phyloP scores from a whole-genome alignment of 2,329 filamentous ascomycete species.

The Ophiostoma populinum region DNA sequence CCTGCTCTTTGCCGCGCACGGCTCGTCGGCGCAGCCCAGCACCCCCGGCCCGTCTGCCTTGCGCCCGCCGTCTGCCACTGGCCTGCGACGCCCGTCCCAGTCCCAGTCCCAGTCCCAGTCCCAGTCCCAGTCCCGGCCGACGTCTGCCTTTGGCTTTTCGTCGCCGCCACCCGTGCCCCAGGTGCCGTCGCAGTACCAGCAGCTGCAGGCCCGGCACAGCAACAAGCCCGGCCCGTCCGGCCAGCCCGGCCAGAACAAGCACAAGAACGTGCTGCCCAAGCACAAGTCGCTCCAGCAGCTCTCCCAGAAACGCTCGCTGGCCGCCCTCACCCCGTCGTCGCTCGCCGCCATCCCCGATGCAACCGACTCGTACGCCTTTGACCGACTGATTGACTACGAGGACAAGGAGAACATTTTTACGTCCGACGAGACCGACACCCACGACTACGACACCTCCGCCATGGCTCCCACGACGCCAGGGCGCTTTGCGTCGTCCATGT shows the following conservation, averaged over 20 bases:
- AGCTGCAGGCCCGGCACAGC: too few relatives aligned
- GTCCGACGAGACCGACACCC: constrained; percentile 7
- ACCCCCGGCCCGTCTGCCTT: too few relatives aligned
- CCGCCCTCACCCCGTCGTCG: constrained; percentile 46
- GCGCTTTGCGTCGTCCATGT: constrained; percentile 13
- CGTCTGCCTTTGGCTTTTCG: too few relatives aligned
- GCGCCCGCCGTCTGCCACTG: too few relatives aligned
- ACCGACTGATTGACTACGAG: constrained; percentile 25
- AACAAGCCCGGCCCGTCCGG: not conserved
- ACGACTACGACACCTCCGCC: constrained; percentile 16
- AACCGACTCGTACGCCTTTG: constrained; percentile 43
- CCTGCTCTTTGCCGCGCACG: constrained; percentile 31
- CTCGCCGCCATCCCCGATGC: constrained; percentile 51
- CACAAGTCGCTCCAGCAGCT: constrained; percentile 27
- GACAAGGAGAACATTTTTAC: constrained; percentile 5
- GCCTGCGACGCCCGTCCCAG: too few relatives aligned
- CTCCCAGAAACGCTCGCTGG: constrained; percentile 54
- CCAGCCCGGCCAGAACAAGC: too few relatives aligned
- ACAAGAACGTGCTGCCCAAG: too few relatives aligned
- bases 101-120: too few relatives aligned
- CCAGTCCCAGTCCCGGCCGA: too few relatives aligned
- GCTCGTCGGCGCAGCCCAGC: too few relatives aligned
- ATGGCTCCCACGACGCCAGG: constrained; percentile 40
- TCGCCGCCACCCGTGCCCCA: not conserved
- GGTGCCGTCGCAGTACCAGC: too few relatives aligned